These are phyloP conservation scores for Elsinoe necatrix DNA, from an alignment of 2,329 filamentous ascomycete species.

Conservation along the genomic window DNA sequence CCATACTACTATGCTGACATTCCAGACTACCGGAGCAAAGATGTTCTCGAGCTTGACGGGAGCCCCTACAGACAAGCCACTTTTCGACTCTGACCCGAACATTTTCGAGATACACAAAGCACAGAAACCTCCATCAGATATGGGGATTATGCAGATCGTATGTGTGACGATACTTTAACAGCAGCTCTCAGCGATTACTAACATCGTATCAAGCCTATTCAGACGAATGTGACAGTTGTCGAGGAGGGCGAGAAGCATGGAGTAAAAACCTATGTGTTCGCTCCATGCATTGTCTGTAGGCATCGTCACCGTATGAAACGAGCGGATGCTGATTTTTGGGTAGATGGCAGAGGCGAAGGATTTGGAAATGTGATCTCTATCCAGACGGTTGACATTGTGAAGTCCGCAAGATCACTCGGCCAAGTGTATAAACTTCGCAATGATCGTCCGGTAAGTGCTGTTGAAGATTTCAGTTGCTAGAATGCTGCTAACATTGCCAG, in stretches of 20 bases:
- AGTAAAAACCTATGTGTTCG: slow-evolving; percentile 46
- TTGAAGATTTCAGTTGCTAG: background rate
- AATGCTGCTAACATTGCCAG: slow-evolving; percentile 22
- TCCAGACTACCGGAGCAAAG: slow-evolving; percentile 45
- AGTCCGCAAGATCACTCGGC: slow-evolving; percentile 35
- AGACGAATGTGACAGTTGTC: slow-evolving; percentile 38
- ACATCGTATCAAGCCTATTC: slow-evolving; percentile 28
- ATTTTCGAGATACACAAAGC: slow-evolving; percentile 40
- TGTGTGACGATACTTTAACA: background rate
- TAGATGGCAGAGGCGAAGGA: slow-evolving; percentile 39
- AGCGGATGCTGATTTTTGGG: background rate
- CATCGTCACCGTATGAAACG: background rate
- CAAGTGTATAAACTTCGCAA: slow-evolving; percentile 38
- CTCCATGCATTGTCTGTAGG: slow-evolving; percentile 42
- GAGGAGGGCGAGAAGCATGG: slow-evolving; percentile 36
- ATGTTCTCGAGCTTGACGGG: slow-evolving; percentile 43
- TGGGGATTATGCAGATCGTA: slow-evolving; percentile 24
- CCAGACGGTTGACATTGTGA: slow-evolving; percentile 43
- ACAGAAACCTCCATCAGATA: slow-evolving; percentile 22
- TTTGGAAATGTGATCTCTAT: slow-evolving; percentile 46
- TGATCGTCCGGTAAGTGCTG: slow-evolving; percentile 29
- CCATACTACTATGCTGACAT: background rate
- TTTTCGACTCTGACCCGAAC: slow-evolving; percentile 38
- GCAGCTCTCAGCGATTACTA: background rate
- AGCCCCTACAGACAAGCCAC: slow-evolving; percentile 33